These are phyloP conservation scores for Metschnikowia borealis DNA, from an alignment of 805 yeast genomes.

Conservation along the genomic window DNA sequence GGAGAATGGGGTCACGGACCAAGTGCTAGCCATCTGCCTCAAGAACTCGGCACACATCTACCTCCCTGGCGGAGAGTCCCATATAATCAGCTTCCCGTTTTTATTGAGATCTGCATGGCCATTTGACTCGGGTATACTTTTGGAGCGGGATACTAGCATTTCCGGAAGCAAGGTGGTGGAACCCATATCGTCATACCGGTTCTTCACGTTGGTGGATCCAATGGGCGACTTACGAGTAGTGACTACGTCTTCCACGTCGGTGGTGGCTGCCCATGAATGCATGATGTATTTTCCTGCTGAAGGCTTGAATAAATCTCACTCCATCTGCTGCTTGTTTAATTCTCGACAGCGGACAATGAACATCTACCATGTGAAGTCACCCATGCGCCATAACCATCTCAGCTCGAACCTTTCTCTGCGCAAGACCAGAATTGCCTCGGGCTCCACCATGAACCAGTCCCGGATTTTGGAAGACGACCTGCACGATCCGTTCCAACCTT, in stretches of 20 bases:
- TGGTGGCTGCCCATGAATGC: conserved; percentile 55
- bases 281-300: conserved; percentile 51
- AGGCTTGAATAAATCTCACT: conserved; percentile 30
- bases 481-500: conserved; percentile 8
- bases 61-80: conserved; percentile 54
- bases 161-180: neutral
- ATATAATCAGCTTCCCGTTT: conserved; percentile 68
- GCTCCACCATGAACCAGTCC: conserved; percentile 41
- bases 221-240: conserved; percentile 68
- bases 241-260: conserved; percentile 65
- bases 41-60: conserved; percentile 60
- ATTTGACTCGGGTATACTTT: conserved; percentile 62
- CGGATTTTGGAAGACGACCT: conserved; percentile 41
- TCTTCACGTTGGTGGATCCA: conserved; percentile 72
- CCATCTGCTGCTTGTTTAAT: conserved; percentile 56
- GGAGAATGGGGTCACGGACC: conserved; percentile 15
- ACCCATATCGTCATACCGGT: conserved; percentile 27
- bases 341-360: conserved; percentile 41
- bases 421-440: conserved; percentile 25
- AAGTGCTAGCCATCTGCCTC: conserved; percentile 57
- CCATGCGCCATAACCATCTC: conserved; percentile 18
- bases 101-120: conserved; percentile 55
- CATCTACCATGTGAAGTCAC: conserved; percentile 53
- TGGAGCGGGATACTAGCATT: conserved; percentile 44
- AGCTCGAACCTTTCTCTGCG: conserved; percentile 5